Conservation (phyloP, 2,329 filamentous ascomycete genomes). For the Nothopassalora personata region DNA sequence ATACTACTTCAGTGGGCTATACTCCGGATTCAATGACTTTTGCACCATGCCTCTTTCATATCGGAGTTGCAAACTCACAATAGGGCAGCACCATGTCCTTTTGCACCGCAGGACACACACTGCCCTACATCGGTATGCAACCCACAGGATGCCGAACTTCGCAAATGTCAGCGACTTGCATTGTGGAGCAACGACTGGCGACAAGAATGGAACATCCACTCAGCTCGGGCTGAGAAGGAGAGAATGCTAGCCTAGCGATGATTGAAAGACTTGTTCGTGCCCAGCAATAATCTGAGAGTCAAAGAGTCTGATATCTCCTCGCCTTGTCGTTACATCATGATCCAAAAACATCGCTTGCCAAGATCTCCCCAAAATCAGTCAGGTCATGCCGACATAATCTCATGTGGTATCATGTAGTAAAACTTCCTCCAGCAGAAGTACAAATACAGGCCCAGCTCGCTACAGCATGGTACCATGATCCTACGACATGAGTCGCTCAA, state of each 20-base stretch:
- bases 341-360: neutral
- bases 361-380: neutral
- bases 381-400: neutral
- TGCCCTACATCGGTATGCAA: neutral
- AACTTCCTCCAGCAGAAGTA: slow-evolving; percentile 1
- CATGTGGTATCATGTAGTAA: slow-evolving; percentile 9
- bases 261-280: neutral
- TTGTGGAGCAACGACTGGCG: neutral
- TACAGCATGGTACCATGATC: neutral
- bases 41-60: too few species aligned
- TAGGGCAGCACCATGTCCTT: neutral
- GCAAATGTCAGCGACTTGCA: neutral
- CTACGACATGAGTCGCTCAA: slow-evolving; percentile 52
- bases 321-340: neutral
- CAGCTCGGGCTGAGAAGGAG: neutral
- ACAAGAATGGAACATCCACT: neutral
- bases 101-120: neutral
- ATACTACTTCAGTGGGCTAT: too few species aligned
- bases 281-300: neutral
- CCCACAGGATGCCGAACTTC: neutral
- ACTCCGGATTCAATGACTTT: too few species aligned
- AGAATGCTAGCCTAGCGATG: neutral
- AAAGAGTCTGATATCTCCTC: neutral
- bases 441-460: neutral
- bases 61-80: too few species aligned